Base-by-base conservation (phyloP, 2,329 filamentous ascomycete species). In the Penicillium sp. region DNA sequence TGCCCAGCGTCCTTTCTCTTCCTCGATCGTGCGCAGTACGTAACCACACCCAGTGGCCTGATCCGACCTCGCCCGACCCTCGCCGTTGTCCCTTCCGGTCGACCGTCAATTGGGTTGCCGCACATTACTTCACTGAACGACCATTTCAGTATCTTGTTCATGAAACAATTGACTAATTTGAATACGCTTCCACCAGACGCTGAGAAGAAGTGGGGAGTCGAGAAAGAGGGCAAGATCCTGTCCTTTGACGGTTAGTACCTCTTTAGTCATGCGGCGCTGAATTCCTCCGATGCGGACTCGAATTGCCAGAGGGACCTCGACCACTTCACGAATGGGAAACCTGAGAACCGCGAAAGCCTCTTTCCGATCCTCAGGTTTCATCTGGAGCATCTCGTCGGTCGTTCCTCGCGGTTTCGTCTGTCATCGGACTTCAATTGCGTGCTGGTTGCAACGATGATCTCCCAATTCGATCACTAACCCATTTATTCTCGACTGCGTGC, bases 21-120 rank as follows among this genome's bases (percentile, higher is more conserved):
- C 71, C 43, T 69, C 71, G 49, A 56, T 73, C 55, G 57, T 66
- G 59, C 72, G 71, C 62, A 63, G 73, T 76, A 73, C 59, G 73
- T 75, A 59, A 64, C 38, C 8, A 33, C 24, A 39, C 48, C 49
- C 49, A 39, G 51, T 58, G 55, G 54, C 49, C 47, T 56, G 56
- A 58, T 57, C 53, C 51, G 50, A 61, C 56, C 51, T 55, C 55
- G 48, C 43, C 54, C 55, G 53, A 53, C 55, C 45, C 50, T 47
- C 44, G 41, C 51, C 57, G 55, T 48, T 44, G 47, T 47, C 39
- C 49, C 41, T 47, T 43, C 41, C 42, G 35, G 24, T 45, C 45
- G 46, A 43, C 29, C 38, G 50, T 48, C 58, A 60, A 66, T 61
- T 62, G 59, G 39, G 28, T 44, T 39, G 29, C 34, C 43, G 26